Percentiles rank a stretch among this genome's conserved stretches.
phyloP scores from a whole-genome alignment of 371 early-diverging fungal genomes.

The Mortierella sp. region DNA sequence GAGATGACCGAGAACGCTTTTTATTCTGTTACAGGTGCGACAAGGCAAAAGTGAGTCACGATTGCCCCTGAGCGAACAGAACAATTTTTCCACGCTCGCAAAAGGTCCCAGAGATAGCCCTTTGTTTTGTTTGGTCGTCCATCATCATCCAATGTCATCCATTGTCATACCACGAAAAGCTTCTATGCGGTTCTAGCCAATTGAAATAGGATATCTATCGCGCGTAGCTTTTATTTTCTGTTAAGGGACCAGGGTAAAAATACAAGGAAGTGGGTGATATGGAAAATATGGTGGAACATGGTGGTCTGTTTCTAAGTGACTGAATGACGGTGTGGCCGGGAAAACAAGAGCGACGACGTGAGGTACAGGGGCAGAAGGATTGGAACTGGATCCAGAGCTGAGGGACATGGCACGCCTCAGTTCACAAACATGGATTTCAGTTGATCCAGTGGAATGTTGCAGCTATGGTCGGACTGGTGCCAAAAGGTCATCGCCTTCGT shows the following conservation, averaged over 20 bases:
- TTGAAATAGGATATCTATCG: neutral
- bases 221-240: neutral
- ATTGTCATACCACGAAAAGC: neutral
- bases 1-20: neutral
- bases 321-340: neutral
- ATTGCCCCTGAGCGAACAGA: neutral
- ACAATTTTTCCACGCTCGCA: too few species aligned
- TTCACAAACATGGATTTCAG: constrained; percentile 19
- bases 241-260: neutral
- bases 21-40: neutral
- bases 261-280: neutral
- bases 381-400: neutral
- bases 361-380: neutral
- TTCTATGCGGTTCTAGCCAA: neutral
- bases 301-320: neutral
- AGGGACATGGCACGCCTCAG: neutral
- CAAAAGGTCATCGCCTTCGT: constrained; percentile 71
- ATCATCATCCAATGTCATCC: neutral
- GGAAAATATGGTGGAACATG: neutral
- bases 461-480: constrained; percentile 28
- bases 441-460: constrained; percentile 34
- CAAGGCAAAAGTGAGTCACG: neutral
- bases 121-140: constrained; percentile 3
- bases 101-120: too few species aligned
- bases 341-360: neutral